A percentile compares a stretch with the other conserved stretches of the same genome.
phyloP scores from a whole-genome alignment of 805 yeast genomes.

The Pichia exigua region DNA sequence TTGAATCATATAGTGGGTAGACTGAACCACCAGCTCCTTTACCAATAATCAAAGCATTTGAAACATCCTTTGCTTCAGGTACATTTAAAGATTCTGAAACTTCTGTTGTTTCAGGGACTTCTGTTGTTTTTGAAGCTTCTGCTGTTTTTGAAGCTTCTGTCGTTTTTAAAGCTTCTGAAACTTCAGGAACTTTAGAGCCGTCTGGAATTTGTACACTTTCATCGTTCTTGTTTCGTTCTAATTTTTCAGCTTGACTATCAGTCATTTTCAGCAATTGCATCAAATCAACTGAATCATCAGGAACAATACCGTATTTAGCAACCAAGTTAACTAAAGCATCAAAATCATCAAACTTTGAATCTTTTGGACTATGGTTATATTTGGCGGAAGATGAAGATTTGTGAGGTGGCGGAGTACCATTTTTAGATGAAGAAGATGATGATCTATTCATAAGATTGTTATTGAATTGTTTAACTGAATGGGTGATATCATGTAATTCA shows the following conservation, averaged over 20 bases:
- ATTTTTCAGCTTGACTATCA: background rate
- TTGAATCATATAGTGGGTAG: slow-evolving; percentile 56
- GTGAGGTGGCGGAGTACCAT: background rate
- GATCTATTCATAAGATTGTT: background rate
- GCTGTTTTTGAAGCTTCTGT: background rate
- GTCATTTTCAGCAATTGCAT: slow-evolving; percentile 2
- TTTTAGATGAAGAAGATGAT: background rate
- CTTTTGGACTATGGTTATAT: background rate
- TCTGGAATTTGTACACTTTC: background rate
- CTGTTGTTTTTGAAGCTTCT: background rate
- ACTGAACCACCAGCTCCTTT: slow-evolving; percentile 96
- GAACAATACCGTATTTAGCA: slow-evolving; percentile 13
- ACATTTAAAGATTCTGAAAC: background rate
- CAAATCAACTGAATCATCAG: slow-evolving; percentile 7
- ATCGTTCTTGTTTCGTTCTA: background rate
- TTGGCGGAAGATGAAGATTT: background rate
- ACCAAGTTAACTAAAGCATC: slow-evolving; percentile 9
- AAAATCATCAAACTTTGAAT: slow-evolving; percentile 11
- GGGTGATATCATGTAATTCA: background rate
- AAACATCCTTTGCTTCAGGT: slow-evolving; percentile 4
- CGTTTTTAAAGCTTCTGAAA: background rate
- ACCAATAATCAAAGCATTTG: slow-evolving; percentile 35
- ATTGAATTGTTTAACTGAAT: background rate
- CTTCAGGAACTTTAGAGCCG: background rate
- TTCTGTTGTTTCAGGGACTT: background rate